A percentile compares a stretch with the other conserved stretches of the same genome.
Conservation (phyloP, 2,329 filamentous ascomycete species). For the Ceratocystis diversiconidia region DNA sequence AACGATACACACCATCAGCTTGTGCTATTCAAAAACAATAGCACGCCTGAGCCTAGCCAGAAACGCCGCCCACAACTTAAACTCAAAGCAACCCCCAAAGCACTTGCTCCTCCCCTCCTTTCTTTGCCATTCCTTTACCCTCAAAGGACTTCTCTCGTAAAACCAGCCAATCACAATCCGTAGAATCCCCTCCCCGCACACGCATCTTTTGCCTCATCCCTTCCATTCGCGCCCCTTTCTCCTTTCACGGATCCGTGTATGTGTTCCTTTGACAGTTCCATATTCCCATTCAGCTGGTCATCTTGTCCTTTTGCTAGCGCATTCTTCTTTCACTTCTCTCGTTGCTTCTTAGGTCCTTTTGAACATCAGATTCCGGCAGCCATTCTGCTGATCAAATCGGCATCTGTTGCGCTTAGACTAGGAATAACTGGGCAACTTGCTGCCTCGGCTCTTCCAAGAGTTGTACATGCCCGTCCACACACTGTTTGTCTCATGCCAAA, state of each 20-base stretch:
- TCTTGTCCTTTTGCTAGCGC: neutral
- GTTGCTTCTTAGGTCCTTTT: no score
- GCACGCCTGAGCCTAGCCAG: neutral
- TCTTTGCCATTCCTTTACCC: neutral
- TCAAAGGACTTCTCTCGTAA: neutral
- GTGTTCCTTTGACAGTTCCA: neutral
- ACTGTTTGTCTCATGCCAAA: no score
- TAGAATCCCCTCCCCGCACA: neutral
- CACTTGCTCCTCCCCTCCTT: neutral
- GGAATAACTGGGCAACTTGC: no score
- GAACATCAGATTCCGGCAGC: no score
- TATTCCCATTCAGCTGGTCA: neutral
- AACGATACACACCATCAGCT: neutral
- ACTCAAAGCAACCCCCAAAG: neutral
- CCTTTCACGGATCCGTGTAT: neutral
- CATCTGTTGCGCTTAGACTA: neutral
- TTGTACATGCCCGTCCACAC: no score
- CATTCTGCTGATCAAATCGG: no score
- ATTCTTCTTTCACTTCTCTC: no score
- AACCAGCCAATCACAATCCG: slow-evolving; percentile 2
- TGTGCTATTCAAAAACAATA: neutral
- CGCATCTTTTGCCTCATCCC: neutral
- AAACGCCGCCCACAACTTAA: neutral
- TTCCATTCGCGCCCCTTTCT: neutral
- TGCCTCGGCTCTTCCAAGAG: no score